A percentile compares a stretch with the other conserved stretches of the same genome.
Conservation (phyloP, 2,329 filamentous ascomycete species). For the Colletotrichum musicola region DNA sequence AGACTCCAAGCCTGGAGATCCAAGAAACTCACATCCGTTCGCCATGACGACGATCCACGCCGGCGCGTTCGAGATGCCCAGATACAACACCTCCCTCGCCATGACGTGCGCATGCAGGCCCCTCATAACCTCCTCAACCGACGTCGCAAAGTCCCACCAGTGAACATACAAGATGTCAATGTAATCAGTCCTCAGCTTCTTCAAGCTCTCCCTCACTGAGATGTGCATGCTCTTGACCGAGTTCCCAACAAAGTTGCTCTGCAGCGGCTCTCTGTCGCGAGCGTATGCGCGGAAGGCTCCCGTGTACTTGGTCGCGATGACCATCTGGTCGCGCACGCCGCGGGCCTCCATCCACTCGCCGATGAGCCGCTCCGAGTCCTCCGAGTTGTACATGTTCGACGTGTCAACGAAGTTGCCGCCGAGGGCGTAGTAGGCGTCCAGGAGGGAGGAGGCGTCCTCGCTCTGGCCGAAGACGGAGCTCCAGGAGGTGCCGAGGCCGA, state of each 20-base stretch:
- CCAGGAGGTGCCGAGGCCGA: constrained; percentile 43
- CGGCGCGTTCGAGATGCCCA: constrained; percentile 54
- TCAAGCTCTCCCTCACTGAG: constrained; percentile 55
- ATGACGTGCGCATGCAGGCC: constrained; percentile 54
- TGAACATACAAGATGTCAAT: constrained; percentile 59
- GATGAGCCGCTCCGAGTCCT: constrained; percentile 68
- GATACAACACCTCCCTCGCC: constrained; percentile 55
- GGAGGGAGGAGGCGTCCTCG: constrained; percentile 64
- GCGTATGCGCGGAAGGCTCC: constrained; percentile 56
- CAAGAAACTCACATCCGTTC: constrained; percentile 45
- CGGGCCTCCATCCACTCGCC: constrained; percentile 67
- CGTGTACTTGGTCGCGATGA: constrained; percentile 69
- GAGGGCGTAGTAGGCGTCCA: constrained; percentile 66
- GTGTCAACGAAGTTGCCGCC: constrained; percentile 79
- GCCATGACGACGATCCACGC: constrained; percentile 54
- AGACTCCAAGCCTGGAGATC: too few relatives aligned
- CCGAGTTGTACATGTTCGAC: constrained; percentile 67
- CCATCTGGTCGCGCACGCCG: constrained; percentile 63
- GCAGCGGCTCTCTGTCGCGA: constrained; percentile 51
- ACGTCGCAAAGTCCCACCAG: constrained; percentile 57
- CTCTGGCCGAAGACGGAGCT: constrained; percentile 35
- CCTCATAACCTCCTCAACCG: constrained; percentile 57
- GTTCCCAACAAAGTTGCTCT: constrained; percentile 58
- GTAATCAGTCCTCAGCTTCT: constrained; percentile 57
- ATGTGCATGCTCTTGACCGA: constrained; percentile 54